Base-by-base conservation (phyloP, 2,329 filamentous ascomycete species). In the Laburnicola sp. region DNA sequence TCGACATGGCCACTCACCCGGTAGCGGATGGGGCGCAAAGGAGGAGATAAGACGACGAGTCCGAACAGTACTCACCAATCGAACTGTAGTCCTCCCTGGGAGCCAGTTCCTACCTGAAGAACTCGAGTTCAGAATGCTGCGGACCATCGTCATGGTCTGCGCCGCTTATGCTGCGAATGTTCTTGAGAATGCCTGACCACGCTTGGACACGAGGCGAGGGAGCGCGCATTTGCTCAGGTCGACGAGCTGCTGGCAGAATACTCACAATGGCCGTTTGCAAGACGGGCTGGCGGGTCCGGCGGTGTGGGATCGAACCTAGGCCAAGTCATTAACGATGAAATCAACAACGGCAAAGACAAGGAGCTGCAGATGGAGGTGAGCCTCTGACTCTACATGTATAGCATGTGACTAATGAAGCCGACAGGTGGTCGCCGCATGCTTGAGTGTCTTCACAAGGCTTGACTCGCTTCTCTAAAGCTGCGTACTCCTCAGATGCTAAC, bases 121-220 rank as follows among this genome's bases (percentile, higher is more conserved):
- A 64, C 86, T 96, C 75, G 93, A 97, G 68, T 97, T 96, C 78
- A 85, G 94, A 71, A 95, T 96, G 74, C 78, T 94, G 60, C 86
- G 94, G 63, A 97, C 94, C 40, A 85, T 99, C 60, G 82, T 89
- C 64, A 96, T 99, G 92, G 91, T 99, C 47, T 99, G 94, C 77
- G 94, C 93, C 45, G 93, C 94, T 39, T 97, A 99, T 75, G 94
- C 94, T 39, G 94, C 94, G 56, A 99, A 99, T 68, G 94, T 99
- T 26, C 83, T 99, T 51, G 94, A 99, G 78, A 99, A 99, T 70
- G 94, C 93, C 79, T 99, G 65, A 90, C 89, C 50, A 95, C 89
- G 10, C 84, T 99, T 57, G 91, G 92, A 62, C 94, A 97, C 71
- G 94, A 99, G 78, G 87, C 93, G 49, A 82, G 94, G 63, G 94